Base-by-base conservation (phyloP, 1,284 basidiomycete species). In the Trichosporon faecale region DNA sequence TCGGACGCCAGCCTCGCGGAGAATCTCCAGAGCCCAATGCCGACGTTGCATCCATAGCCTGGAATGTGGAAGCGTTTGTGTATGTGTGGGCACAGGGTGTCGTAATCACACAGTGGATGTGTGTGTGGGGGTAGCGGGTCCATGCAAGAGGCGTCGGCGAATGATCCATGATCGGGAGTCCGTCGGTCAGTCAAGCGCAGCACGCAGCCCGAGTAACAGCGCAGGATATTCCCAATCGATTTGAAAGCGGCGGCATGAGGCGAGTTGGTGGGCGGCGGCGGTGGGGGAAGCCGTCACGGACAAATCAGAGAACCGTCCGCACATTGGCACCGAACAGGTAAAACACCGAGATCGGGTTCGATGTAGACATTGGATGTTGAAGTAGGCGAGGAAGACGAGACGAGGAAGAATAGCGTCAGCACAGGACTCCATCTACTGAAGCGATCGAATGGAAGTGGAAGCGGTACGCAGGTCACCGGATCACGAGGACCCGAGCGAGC, bases 11-110 rank as follows among this genome's bases (percentile, higher is more conserved):
- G 83, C 82, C 27, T 73, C 73, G 7, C 79, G 74, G 23, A 84
- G 75, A 1, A 81, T 79, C 14, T 82, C 76, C 46, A 84, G 68
- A 0, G 81, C 81, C 83, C 83, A 84, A 31, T 76, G 74, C 60
- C 81, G 73, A 37, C 83, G 69, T 68, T 84, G 83, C 75, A 81
- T 79, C 81, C 81, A 82, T 60, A 82, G 72, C 57, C 81, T 82
- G 72, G 2, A 27, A 65, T 16, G 4, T 33, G 27, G 31, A 61
- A 33, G 18, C 4, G 27, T 61, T 31, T 60, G 23, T 12, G 70
- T 69, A 21, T 70, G 72, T 44, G 21, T 3, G 11, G n/a, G 37
- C 12, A 5, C 9, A 40, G 18, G 18, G 23, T 7, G 25, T 61
- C 67, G 37, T 46, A 14, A 46, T 65, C 40, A 46, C 64, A 65